phyloP scores from a whole-genome alignment of 352 stramenopile species.

The Globisporangium camurandrum region DNA sequence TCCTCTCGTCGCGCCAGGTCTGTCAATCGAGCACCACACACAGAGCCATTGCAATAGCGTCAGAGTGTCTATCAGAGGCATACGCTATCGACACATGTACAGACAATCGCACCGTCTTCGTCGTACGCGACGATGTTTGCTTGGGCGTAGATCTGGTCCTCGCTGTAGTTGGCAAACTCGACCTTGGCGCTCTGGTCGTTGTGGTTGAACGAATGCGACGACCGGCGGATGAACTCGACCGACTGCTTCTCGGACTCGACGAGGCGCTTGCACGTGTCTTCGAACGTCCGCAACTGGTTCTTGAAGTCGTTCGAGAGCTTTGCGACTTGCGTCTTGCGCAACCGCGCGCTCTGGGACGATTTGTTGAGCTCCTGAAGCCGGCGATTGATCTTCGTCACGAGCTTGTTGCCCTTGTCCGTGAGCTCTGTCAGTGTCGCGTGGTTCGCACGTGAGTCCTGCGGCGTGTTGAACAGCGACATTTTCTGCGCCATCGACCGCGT shows the following conservation, averaged over 20 bases:
- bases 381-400: constrained; percentile 70
- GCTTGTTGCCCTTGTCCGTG: constrained; percentile 77
- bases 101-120: constrained; percentile 54
- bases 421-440: constrained; percentile 76
- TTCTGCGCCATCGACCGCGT: constrained; percentile 81
- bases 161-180: constrained; percentile 75
- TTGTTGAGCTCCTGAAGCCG: constrained; percentile 74
- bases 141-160: constrained; percentile 85
- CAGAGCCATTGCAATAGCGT: neutral
- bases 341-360: constrained; percentile 32
- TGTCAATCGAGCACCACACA: too few species aligned
- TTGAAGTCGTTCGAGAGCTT: constrained; percentile 86
- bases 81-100: neutral
- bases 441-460: constrained; percentile 78
- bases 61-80: neutral
- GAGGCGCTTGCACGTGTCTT: constrained; percentile 61
- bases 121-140: constrained; percentile 80
- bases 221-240: constrained; percentile 75
- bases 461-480: constrained; percentile 80
- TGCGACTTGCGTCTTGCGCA: constrained; percentile 58
- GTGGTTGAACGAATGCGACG: constrained; percentile 59
- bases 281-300: constrained; percentile 66
- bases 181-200: constrained; percentile 23
- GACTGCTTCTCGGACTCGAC: constrained; percentile 66
- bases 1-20: constrained; percentile 74